Percentiles rank a stretch among this genome's conserved stretches.
Conservation (phyloP, 2,329 filamentous ascomycete genomes). For the Boeremia exigua region DNA sequence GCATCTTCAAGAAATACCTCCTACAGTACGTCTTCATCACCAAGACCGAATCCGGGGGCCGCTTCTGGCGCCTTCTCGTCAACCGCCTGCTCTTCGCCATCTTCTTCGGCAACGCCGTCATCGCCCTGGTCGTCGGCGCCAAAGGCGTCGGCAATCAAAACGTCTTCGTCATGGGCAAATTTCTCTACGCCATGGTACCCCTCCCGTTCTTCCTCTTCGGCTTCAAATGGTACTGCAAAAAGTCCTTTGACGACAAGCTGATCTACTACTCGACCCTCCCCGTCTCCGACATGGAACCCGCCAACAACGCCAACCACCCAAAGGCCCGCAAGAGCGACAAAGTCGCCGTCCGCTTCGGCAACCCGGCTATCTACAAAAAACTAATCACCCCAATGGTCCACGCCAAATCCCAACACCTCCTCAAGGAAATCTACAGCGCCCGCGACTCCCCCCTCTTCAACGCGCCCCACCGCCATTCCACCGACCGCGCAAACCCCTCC, state of each 20-base stretch:
- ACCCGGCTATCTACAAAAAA: conserved; percentile 82
- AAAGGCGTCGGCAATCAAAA: conserved; percentile 60
- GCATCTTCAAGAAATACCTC: conserved; percentile 91
- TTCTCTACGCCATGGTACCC: conserved; percentile 74
- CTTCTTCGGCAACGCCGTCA: conserved; percentile 77
- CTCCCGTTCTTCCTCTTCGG: conserved; percentile 76
- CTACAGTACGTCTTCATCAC: conserved; percentile 86
- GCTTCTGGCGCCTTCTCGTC: conserved; percentile 88
- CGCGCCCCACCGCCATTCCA: conserved; percentile 31
- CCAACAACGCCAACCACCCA: conserved; percentile 46
- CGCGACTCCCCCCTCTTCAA: conserved; percentile 63
- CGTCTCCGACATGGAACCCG: conserved; percentile 58
- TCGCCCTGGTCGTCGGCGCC: conserved; percentile 77
- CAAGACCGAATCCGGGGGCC: conserved; percentile 92
- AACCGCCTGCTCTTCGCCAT: conserved; percentile 89
- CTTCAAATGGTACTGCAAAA: conserved; percentile 86
- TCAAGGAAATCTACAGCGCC: conserved; percentile 82
- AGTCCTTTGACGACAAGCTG: conserved; percentile 77
- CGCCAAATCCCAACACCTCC: conserved; percentile 81
- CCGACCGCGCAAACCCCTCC: conserved; percentile 51
- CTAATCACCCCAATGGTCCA: conserved; percentile 79
- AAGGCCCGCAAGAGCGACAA: conserved; percentile 59
- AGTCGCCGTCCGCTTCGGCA: conserved; percentile 79
- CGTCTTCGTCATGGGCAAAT: conserved; percentile 45
- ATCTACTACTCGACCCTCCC: conserved; percentile 74